phyloP scores from a whole-genome alignment of 2,329 filamentous ascomycete genomes.

The Hymenoscyphus repandus region DNA sequence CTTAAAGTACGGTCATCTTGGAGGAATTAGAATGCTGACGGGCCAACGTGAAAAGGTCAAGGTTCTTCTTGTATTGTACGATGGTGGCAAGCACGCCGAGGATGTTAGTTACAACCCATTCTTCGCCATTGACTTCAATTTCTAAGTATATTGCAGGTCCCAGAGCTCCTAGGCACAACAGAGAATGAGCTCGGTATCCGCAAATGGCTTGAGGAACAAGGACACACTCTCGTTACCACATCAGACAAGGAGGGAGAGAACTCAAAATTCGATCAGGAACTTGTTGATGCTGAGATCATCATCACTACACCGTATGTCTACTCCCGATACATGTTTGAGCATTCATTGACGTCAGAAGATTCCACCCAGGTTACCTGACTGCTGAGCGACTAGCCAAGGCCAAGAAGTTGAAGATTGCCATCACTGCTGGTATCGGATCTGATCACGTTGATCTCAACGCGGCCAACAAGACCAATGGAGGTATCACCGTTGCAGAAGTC shows the following conservation, averaged over 20 bases:
- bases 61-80: slow-evolving; percentile 90
- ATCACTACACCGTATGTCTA: slow-evolving; percentile 84
- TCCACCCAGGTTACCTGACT: slow-evolving; percentile 97
- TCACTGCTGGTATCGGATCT: slow-evolving; percentile 96
- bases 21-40: slow-evolving; percentile 31
- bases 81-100: slow-evolving; percentile 79
- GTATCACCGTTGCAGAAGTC: slow-evolving; percentile 94
- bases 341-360: slow-evolving; percentile 46
- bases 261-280: slow-evolving; percentile 91
- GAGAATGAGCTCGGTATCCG: slow-evolving; percentile 97
- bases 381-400: slow-evolving; percentile 94
- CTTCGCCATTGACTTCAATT: slow-evolving; percentile 6
- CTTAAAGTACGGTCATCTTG: slow-evolving; percentile 20
- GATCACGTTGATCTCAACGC: slow-evolving; percentile 92
- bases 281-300: slow-evolving; percentile 96
- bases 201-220: slow-evolving; percentile 96
- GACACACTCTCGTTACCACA: slow-evolving; percentile 94
- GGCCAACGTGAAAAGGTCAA: slow-evolving; percentile 64
- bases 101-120: slow-evolving; percentile 44
- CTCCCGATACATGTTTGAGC: neutral
- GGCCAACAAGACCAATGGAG: slow-evolving; percentile 97
- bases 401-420: slow-evolving; percentile 96
- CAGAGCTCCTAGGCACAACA: slow-evolving; percentile 77
- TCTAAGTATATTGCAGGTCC: slow-evolving; percentile 46
- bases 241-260: slow-evolving; percentile 94